Evolutionary conservation across 306 rosid genomes (phyloP), one percentile per base, ranked within the genome.

Genomic region (Corylus heterophylla): DNA sequence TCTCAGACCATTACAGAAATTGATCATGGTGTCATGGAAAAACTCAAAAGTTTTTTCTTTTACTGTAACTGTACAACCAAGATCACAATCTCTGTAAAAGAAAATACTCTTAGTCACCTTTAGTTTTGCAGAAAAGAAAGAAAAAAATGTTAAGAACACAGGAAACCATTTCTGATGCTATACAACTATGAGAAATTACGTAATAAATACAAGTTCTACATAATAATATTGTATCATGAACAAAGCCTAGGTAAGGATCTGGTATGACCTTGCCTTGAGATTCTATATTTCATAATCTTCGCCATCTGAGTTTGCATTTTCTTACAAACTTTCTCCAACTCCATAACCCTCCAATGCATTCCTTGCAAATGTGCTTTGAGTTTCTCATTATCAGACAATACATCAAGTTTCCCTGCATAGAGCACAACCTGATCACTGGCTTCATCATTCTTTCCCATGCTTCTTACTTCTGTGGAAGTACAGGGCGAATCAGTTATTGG

Each of bases 311-410:
- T 29, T 80, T 95, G 96, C 94, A 95, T 88, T 86, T 91, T 95
- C 78, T 61, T 86, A 86, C 98, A 93, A 7, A 87, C 69, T 74
- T 86, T 92, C 90, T 95, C 99, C 81, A 95, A 81, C 29, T 93
- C 98, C 84, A 79, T 91, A 55, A 95, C 99, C 84, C 98, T 90
- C 83, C 93, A 86, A 49, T 95, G 98, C 91, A 93, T 95, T 80
- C 98, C 99, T 88, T 90, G 93, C 84, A 95, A 80, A 84, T 90
- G 97, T 49, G 84, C 86, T 75, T 44, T 88, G 58, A 95, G 82
- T 71, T 87, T 87, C 83, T 88, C 97, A 31, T 83, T 86, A 55
- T 95, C 96, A 10, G 80, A 71, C 51, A 85, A 73, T 82, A 79
- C 71, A 80, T 89, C 91, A 16, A 85, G 81, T 76, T 90, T 87